Percentiles rank a stretch among this genome's conserved stretches.
Evolutionary conservation across 148 eudicot species (phyloP).

Genomic region (Rhododendron simsii): DNA sequence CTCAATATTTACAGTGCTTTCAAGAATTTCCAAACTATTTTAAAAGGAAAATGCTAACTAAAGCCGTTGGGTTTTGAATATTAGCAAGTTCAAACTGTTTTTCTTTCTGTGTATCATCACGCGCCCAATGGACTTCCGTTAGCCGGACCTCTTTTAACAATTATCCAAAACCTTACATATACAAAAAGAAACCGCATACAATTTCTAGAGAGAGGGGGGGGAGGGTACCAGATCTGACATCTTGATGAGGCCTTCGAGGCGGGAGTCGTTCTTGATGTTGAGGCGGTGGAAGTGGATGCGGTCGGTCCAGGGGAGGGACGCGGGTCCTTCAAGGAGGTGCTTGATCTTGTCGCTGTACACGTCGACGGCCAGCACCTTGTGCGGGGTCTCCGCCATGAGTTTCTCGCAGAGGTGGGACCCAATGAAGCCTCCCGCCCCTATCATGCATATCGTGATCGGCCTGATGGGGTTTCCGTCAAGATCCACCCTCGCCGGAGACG

Average conservation of each 20-base stretch:
- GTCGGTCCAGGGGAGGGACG: constrained; percentile 45
- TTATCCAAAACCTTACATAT: background rate
- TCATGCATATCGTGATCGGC: constrained; percentile 86
- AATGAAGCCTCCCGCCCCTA: constrained; percentile 97
- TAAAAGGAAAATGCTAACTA: no score
- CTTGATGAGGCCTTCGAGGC: constrained; percentile 95
- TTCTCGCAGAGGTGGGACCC: constrained; percentile 97
- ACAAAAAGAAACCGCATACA: background rate
- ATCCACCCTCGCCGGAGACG: constrained; percentile 62
- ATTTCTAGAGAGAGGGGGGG: background rate
- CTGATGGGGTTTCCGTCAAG: constrained; percentile 77
- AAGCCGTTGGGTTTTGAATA: no score
- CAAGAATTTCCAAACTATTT: background rate
- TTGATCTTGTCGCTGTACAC: constrained; percentile 95
- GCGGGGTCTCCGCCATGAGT: constrained; percentile 77
- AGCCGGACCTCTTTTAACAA: background rate
- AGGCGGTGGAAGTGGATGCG: constrained; percentile 88
- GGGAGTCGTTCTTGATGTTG: constrained; percentile 88
- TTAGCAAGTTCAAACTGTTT: no score
- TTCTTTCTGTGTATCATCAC: no score
- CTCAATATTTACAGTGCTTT: background rate
- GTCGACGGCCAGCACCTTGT: constrained; percentile 82
- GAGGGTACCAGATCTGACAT: constrained; percentile 79
- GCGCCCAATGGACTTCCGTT: no score
- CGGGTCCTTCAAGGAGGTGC: constrained; percentile 70